Evolutionary conservation across 2,329 filamentous ascomycete genomes (phyloP), one percentile per base, ranked within the genome.

Genomic region (Drechmeria coniospora): DNA sequence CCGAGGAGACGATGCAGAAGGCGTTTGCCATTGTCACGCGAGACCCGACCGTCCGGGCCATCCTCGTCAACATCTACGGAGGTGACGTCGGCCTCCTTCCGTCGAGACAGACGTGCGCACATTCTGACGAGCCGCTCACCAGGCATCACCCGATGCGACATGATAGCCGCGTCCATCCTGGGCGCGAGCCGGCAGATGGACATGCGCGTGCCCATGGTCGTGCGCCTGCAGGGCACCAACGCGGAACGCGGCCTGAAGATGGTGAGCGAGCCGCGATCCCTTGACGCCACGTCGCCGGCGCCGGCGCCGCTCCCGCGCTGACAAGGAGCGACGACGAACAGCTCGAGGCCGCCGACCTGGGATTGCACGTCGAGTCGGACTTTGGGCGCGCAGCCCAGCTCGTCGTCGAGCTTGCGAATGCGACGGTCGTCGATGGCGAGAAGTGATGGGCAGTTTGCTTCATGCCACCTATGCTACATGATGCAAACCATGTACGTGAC

Each of bases 1-100:
- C 83, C 0, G 69, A 70, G 17, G 72, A 78, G 37, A 92, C 83
- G 0, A 82, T 93, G 39, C 74, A 77, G 45, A 70, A 71, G 31
- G 75, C 73, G 2, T 90, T 92, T 46, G 65, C 74, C 31, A 65
- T 86, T 9, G 71, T 93, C 12, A 57, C 83, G 25, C 58, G 62
- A 5, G 83, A 93, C 41, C 52, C 63, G 2, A 61, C 80, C 17
- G 80, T 92, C 6, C 74, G 70, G 40, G 74, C 79, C 4, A 55
- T 74, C 15, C 49, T 73, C 25, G 63, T 74, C 7, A 74, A 74
- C 31, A 68, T 74, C 7, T 74, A 57, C 13, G 54, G 54, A 15
- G 54, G 53, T 50, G 28, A 32, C n/a, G n/a, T n/a, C n/a, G n/a
- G n/a, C n/a, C n/a, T n/a, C n/a, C n/a, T n/a, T n/a, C n/a, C n/a